phyloP scores from a whole-genome alignment of 148 eudicot species.

The Polygonum aviculare region DNA sequence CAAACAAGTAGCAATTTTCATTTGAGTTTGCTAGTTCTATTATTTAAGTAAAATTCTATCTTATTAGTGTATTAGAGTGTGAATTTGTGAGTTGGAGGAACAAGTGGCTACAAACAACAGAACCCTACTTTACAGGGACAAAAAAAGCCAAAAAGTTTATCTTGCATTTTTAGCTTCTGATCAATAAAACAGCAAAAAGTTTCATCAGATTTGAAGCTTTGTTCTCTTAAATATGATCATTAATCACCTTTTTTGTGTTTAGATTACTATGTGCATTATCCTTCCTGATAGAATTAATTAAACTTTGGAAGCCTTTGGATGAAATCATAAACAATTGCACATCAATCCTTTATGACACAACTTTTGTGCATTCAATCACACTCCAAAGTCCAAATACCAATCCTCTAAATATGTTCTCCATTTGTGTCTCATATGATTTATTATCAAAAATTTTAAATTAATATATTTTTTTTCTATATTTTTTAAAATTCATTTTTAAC shows the following conservation, averaged over 20 bases:
- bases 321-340: not conserved
- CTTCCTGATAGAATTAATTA: not conserved
- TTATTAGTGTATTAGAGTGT: not conserved
- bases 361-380: no score
- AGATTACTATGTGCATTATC: not conserved
- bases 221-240: constrained; percentile 1
- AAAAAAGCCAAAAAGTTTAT: constrained; percentile 13
- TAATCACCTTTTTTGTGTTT: constrained; percentile 8
- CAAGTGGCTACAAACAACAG: constrained; percentile 9
- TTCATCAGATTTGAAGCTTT: constrained; percentile 6
- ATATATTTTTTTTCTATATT: no score
- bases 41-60: not conserved
- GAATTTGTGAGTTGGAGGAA: constrained; percentile 5
- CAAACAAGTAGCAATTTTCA: not conserved
- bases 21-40: not conserved
- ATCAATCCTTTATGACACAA: no score
- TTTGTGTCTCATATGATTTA: no score
- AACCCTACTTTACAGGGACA: constrained; percentile 5
- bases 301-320: not conserved
- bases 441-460: no score
- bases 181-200: constrained; percentile 8
- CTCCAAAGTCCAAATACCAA: no score
- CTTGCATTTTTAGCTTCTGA: constrained; percentile 13
- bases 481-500: no score
- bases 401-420: no score